Evolutionary conservation across 2,329 filamentous ascomycete species (phyloP), one percentile per base, ranked within the genome.

Genomic region (Pyrenochaeta sp.): DNA sequence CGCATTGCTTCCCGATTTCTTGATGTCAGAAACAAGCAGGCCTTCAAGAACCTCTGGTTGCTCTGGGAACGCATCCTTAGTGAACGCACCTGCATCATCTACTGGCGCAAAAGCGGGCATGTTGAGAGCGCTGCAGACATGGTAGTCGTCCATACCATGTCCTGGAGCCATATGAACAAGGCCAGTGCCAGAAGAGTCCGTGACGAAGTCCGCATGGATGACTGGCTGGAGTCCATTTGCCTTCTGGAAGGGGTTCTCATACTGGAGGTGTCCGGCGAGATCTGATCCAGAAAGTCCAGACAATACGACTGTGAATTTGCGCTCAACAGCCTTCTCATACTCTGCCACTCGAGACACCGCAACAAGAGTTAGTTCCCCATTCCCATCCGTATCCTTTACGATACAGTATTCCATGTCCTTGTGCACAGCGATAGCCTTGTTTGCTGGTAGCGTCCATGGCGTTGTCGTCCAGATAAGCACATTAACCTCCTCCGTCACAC

Each of bases 381-480:
- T 53, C 3, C 63, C 58, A n/a, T 54, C 54, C 5, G 59, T 39
- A 27, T 75, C 67, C 20, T 82, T 79, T 32, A 96, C 79, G 17
- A 96, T 75, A 3, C 82, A 81, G 72, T 98, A 99, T 37, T 86
- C 80, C 56, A 98, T 77, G 33, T 90, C 86, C 6, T 85, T 79
- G 65, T 92, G 87, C 31, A 98, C 83, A 2, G 92, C 93, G 72
- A 99, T 92, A 0, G 91, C 93, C 70, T 87, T 87, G 73, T 99
- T 99, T 1, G 94, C 93, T 0, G 95, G 94, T 4, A 99, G 80
- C 0, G 95, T 99, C 95, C 95, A 99, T 0, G 95, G 95, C 0
- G 95, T 99, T 0, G 95, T 99, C 1, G 95, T 99, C 95, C 95
- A 99, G 45, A 98, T 91, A n/a, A 95, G 83, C n/a, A 90, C 91